Evolutionary conservation across 2,329 filamentous ascomycete species (phyloP), one percentile per base, ranked within the genome.

Genomic region (Exophiala viscosa): DNA sequence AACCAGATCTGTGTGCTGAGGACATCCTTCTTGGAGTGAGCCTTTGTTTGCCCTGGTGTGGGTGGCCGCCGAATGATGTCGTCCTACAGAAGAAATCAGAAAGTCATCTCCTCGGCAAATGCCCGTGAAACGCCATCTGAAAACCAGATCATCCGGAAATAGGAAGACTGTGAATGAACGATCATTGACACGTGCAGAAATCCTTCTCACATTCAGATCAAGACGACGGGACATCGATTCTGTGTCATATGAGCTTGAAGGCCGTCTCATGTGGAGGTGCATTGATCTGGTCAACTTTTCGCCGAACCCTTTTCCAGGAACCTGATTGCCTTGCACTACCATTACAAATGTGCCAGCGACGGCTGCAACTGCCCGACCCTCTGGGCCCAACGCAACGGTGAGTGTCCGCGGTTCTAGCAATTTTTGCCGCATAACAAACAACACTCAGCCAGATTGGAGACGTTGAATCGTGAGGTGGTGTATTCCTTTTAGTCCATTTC

Each of bases 311-410:
- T 41, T 20, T 23, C 38, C 20, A 31, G 13, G 20, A 39, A 31
- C 23, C 20, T 23, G n/a, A 45, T 47, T 47, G 14, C 33, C 43
- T 49, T 50, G 49, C 54, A 48, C 43, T 18, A 53, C 50, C 32
- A 39, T 53, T 48, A 44, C 54, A 48, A 51, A 52, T 52, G 50
- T 34, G 34, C 23, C 38, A 41, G 48, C 41, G 44, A 45, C 50
- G 48, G 52, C 55, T 51, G 56, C 56, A 58, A 46, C 49, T 58
- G 52, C 52, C 56, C 56, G 56, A 46, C 39, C 46, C 48, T 17
- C 48, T 40, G 41, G 52, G 36, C 39, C 56, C 56, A 54, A 38
- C 52, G 23, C 44, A 39, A 51, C 56, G 56, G 56, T 53, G 52
- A 51, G 50, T 52, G 47, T 52, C 44, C 47, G 43, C 43, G 47